These are phyloP conservation scores for Phallus indusiatus DNA, from an alignment of 768 basidiomycete genomes.

Conservation along the genomic window DNA sequence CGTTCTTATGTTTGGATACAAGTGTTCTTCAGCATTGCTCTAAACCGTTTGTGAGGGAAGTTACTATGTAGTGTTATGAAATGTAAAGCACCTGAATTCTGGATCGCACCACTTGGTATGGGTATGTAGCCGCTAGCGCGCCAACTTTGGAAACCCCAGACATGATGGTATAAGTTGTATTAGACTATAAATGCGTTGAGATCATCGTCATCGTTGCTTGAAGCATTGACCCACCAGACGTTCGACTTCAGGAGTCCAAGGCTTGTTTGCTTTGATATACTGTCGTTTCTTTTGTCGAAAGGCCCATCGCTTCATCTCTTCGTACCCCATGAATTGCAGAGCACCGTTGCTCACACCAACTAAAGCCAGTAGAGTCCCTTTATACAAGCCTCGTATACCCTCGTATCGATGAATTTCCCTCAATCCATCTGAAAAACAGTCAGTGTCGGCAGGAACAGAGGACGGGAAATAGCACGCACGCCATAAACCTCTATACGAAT, in stretches of 20 bases:
- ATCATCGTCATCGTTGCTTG: too few relatives aligned
- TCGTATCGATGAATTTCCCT: constrained; percentile 60
- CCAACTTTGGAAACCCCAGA: constrained; percentile 84
- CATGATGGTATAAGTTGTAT: constrained; percentile 84
- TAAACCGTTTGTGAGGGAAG: constrained; percentile 17
- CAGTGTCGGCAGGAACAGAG: neutral
- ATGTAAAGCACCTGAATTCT: constrained; percentile 66
- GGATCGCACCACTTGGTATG: constrained; percentile 94
- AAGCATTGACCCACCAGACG: constrained; percentile 57
- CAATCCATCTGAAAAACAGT: constrained; percentile 49
- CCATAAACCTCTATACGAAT: constrained; percentile 72
- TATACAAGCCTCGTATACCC: constrained; percentile 72
- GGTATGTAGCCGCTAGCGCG: constrained; percentile 82
- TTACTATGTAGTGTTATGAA: neutral
- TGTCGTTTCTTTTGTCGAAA: constrained; percentile 67
- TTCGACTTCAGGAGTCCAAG: constrained; percentile 66
- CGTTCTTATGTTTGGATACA: constrained; percentile 78
- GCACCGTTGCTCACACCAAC: constrained; percentile 93
- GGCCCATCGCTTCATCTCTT: constrained; percentile 88
- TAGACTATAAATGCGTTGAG: constrained; percentile 50
- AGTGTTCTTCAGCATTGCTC: constrained; percentile 55
- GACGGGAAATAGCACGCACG: constrained; percentile 34
- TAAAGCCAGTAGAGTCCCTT: constrained; percentile 79
- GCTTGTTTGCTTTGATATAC: constrained; percentile 48
- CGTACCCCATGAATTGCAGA: constrained; percentile 92